Evolutionary conservation across 352 stramenopile genomes (phyloP), one percentile per base, ranked within the genome.

Genomic region (Blastocystis sp.): DNA sequence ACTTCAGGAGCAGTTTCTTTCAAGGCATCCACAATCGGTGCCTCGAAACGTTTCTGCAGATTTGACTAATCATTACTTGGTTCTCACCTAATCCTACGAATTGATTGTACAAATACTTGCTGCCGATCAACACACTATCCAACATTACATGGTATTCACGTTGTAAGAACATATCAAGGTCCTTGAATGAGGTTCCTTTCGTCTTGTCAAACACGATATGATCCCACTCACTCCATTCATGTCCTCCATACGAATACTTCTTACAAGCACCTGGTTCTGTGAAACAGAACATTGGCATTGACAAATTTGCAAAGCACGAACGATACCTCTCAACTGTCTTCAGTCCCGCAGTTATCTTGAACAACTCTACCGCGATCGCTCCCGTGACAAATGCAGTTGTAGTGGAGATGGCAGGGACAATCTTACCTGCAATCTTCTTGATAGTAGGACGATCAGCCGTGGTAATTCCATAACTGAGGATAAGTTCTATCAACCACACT

Each of bases 341-440:
- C 69, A 80, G 19, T 42, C 69, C 69, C 43, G 16, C 24, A 1
- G 27, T 58, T 7, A 80, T 21, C 46, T 80, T 80, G n/a, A 46
- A 59, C 69, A 63, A 5, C 69, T 80, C 69, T 37, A 80, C 43
- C 27, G 69, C 69, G 12, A 80, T 61, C 4, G 51, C 46, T 29
- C 69, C 97, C 0, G 96, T 98, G 39, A 99, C 96, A 49, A 99
- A 91, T n/a, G 96, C 96, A 12, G 97, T 99, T 9, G 96, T 99
- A 43, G 97, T 99, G 24, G 97, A 96, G 89, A 99, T 99, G 16
- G 97, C 97, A 12, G 97, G 97, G 86, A 99, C 99, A 89, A 99
- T 99, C 89, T 98, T 98, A 65, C 97, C 97, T n/a, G 96, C 96
- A 91, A 99, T 99, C 39, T 97, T 96, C 69, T 97, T 95, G 39